phyloP scores from a whole-genome alignment of 176 grass and related monocot species.

The Neostapfia colusana region DNA sequence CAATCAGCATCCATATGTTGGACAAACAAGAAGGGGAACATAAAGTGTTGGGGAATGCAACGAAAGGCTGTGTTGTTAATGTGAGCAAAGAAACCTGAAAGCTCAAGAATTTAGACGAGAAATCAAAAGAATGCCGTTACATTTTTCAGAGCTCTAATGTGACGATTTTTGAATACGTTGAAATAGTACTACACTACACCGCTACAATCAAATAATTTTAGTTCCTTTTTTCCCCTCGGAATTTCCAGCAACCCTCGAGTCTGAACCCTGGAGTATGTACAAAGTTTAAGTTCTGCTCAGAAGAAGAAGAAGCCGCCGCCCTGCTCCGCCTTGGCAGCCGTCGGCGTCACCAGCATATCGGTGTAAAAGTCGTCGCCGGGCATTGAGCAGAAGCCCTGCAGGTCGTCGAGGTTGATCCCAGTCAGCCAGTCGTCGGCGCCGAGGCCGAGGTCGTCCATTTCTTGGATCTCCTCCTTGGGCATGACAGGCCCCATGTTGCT shows the following conservation, averaged over 20 bases:
- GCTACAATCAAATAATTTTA: no score
- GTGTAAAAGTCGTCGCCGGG: slow-evolving; percentile 37
- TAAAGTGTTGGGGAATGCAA: no score
- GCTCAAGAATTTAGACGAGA: not conserved
- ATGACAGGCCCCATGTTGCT: not conserved
- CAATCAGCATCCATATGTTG: no score
- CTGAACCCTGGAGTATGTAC: no score
- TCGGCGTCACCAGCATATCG: slow-evolving; percentile 25
- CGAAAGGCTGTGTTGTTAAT: no score
- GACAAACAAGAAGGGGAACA: no score
- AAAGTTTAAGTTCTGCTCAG: slow-evolving; percentile 4
- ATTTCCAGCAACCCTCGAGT: no score
- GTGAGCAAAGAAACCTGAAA: not conserved
- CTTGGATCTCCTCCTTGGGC: slow-evolving; percentile 42
- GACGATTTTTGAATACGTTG: not conserved
- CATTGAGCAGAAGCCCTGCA: slow-evolving; percentile 31
- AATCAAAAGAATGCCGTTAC: not conserved
- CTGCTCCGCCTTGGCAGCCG: slow-evolving; percentile 27
- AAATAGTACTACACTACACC: not conserved
- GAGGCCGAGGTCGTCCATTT: slow-evolving; percentile 2
- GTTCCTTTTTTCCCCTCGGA: no score
- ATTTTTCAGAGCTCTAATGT: not conserved
- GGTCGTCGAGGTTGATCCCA: slow-evolving; percentile 72
- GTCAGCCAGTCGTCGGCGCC: slow-evolving; percentile 52
- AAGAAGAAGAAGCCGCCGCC: slow-evolving; percentile 34